These are phyloP conservation scores for Amanita pallidorosea DNA, from an alignment of 768 basidiomycete genomes.

Conservation along the genomic window DNA sequence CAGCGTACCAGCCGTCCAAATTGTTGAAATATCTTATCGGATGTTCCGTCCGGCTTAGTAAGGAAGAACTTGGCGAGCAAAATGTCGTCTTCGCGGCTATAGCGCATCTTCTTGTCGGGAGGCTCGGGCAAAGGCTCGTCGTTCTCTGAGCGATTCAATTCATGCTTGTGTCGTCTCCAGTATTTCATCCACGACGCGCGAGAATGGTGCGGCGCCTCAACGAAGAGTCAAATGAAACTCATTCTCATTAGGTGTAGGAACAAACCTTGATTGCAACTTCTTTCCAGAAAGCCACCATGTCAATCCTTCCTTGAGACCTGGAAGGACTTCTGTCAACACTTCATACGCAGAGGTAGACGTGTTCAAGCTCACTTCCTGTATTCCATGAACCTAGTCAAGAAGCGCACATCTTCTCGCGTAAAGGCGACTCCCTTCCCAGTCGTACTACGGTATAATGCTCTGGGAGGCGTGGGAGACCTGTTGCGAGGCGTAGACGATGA, in stretches of 20 bases:
- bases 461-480: slow-evolving; percentile 73
- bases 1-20: slow-evolving; percentile 58
- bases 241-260: neutral
- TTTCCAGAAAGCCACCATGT: slow-evolving; percentile 77
- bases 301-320: slow-evolving; percentile 48
- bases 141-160: slow-evolving; percentile 52
- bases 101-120: slow-evolving; percentile 84
- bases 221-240: neutral
- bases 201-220: slow-evolving; percentile 79
- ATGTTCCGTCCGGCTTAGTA: slow-evolving; percentile 68
- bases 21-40: slow-evolving; percentile 74
- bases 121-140: slow-evolving; percentile 66
- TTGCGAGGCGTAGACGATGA: slow-evolving; percentile 27
- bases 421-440: slow-evolving; percentile 89
- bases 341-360: neutral
- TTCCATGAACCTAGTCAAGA: slow-evolving; percentile 66
- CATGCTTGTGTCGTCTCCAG: slow-evolving; percentile 83
- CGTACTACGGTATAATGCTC: slow-evolving; percentile 71
- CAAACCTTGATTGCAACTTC: slow-evolving; percentile 59
- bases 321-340: neutral
- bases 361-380: slow-evolving; percentile 50
- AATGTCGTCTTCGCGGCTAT: slow-evolving; percentile 70
- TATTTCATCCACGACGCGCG: slow-evolving; percentile 94
- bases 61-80: slow-evolving; percentile 68
- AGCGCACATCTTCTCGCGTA: slow-evolving; percentile 72